Evolutionary conservation across 2,329 filamentous ascomycete genomes (phyloP).

Genomic region (Calonectria ilicicola): DNA sequence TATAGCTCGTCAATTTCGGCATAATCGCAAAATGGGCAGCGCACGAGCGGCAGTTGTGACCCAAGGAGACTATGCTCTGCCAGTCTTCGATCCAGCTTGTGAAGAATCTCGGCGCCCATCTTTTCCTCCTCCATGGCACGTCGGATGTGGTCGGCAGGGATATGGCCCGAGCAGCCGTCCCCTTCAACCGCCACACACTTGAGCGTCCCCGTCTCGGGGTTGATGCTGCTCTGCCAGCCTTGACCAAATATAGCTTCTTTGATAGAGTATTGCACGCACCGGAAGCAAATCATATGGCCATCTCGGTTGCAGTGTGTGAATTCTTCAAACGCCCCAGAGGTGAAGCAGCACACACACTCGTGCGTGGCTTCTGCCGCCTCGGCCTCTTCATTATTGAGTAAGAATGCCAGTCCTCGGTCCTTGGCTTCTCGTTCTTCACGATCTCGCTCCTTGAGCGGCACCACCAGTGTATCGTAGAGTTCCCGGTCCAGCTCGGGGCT

Average conservation of each 20-base stretch:
- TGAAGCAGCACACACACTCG: conserved; percentile 86
- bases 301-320: conserved; percentile 77
- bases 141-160: conserved; percentile 76
- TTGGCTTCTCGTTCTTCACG: conserved; percentile 58
- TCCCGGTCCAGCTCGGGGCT: conserved; percentile 74
- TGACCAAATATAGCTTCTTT: conserved; percentile 94
- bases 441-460: conserved; percentile 62
- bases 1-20: conserved; percentile 88
- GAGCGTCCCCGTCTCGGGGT: conserved; percentile 78
- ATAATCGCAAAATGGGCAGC: conserved; percentile 92
- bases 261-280: conserved; percentile 84
- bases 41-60: conserved; percentile 79
- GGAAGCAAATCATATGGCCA: conserved; percentile 82
- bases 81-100: conserved; percentile 82
- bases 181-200: conserved; percentile 84
- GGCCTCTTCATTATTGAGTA: conserved; percentile 69
- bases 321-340: conserved; percentile 77
- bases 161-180: conserved; percentile 78
- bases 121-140: conserved; percentile 78
- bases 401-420: conserved; percentile 65
- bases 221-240: conserved; percentile 86
- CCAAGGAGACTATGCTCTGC: conserved; percentile 81
- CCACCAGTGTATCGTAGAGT: conserved; percentile 68
- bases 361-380: conserved; percentile 66
- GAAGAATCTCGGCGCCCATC: conserved; percentile 77